Percentiles rank a stretch among this genome's conserved stretches.
Conservation (phyloP, 2,329 filamentous ascomycete genomes). For the Xylariaceae sp. region DNA sequence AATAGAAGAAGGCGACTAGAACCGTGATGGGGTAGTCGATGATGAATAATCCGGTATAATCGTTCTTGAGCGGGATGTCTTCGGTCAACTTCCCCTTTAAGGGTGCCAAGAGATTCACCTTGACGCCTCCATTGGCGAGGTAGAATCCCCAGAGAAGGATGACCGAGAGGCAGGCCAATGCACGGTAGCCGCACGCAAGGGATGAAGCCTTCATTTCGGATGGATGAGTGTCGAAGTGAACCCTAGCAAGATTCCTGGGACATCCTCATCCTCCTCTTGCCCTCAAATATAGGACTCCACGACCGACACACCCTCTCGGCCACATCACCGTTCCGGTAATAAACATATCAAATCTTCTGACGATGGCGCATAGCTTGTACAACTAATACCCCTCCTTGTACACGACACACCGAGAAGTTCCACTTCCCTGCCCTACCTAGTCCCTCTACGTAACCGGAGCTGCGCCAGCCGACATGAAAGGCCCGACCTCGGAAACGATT, state of each 20-base stretch:
- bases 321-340: background rate
- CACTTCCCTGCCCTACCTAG: no score
- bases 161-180: constrained; percentile 20
- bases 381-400: no score
- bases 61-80: constrained; percentile 20
- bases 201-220: constrained; percentile 12
- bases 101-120: constrained; percentile 22
- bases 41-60: constrained; percentile 25
- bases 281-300: background rate
- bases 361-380: no score
- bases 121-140: constrained; percentile 24
- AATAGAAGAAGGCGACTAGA: constrained; percentile 28
- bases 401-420: no score
- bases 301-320: background rate
- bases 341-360: no score
- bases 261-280: background rate
- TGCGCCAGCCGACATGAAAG: no score
- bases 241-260: background rate
- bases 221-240: no score
- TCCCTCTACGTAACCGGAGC: no score
- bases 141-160: constrained; percentile 24
- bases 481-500: no score
- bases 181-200: constrained; percentile 13
- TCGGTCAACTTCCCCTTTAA: constrained; percentile 21
- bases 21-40: constrained; percentile 26